A percentile compares a stretch with the other conserved stretches of the same genome.
These are phyloP conservation scores for Salix exigua DNA, from an alignment of 345 rosid genomes.

Conservation along the genomic window DNA sequence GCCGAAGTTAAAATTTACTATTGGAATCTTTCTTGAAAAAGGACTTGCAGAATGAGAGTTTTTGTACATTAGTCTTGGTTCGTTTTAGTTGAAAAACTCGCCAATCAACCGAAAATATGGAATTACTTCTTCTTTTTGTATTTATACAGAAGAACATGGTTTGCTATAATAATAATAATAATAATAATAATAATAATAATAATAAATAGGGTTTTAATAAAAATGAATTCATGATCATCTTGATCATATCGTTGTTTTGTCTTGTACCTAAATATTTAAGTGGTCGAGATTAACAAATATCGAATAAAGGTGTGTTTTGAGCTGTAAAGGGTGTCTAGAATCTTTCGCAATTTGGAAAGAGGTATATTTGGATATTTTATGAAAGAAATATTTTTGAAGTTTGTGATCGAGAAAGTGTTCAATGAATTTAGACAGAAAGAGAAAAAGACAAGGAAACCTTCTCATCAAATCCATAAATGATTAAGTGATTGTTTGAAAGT, in stretches of 20 bases:
- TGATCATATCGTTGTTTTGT: not conserved
- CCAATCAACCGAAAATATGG: not conserved
- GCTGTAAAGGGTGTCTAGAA: not conserved
- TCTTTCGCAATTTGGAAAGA: not conserved
- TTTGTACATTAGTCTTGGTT: too few species aligned
- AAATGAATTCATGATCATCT: not conserved
- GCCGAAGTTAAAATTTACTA: too few species aligned
- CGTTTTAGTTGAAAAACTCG: too few species aligned
- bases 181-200: too few species aligned
- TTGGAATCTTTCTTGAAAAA: too few species aligned
- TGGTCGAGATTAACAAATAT: too few species aligned
- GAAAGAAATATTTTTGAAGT: not conserved
- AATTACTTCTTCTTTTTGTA: not conserved
- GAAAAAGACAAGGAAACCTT: not conserved
- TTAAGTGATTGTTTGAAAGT: rapidly evolving
- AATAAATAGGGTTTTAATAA: not conserved
- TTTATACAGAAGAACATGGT: not conserved
- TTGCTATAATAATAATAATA: too few species aligned
- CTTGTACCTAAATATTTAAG: too few species aligned
- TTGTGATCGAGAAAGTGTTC: not conserved
- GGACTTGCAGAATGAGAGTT: too few species aligned
- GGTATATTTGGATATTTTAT: not conserved
- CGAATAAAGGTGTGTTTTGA: not conserved
- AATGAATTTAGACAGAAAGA: not conserved
- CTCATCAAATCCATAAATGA: not conserved